Base-by-base conservation (phyloP, 257 asterid species). In the Solanum boliviense region DNA sequence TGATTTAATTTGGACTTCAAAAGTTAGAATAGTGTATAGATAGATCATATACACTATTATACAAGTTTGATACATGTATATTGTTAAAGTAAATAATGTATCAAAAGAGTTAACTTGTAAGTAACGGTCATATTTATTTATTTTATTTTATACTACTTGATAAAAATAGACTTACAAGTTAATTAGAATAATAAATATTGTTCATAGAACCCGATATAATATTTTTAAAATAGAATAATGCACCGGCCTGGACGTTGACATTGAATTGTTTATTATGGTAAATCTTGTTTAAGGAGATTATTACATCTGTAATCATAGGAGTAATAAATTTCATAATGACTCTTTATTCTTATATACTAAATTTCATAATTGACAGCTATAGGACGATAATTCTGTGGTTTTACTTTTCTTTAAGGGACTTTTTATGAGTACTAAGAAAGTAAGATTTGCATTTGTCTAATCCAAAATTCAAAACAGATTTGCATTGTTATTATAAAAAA, bases 281-380 rank as follows among this genome's bases (percentile, higher is more conserved):
- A 71, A 31, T 36, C 78, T 71, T 15, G 18, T 71, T 71, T 71
- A 29, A 71, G n/a, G 78, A 71, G 78, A 71, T 71, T 15, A 29
- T n/a, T 65, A 65, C 72, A n/a, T 13, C 73, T 67, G 20, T 25
- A 31, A 71, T 91, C 70, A 91, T 83, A 83, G 68, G 76, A 15
- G 11, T 36, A 74, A 31, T 35, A 21, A 35, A 74, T 74, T 74
- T 74, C 48, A 70, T 86, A 41, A 46, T 89, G 46, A 41, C 10
- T 41, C 46, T 41, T 41, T 9, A 41, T 41, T 41, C 46, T 41
- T 41, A 39, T 39, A 12, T 73, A 74, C 48, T 35, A 20, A 35
- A 73, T 73, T 74, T 74, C 48, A 70, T 86, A 41, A 46, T 89
- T 81, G 82, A 84, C 86, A 73, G 88, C 86, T 70, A 31, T 70